Base-by-base conservation (phyloP, 2,329 filamentous ascomycete species). In the Exophiala sideris region DNA sequence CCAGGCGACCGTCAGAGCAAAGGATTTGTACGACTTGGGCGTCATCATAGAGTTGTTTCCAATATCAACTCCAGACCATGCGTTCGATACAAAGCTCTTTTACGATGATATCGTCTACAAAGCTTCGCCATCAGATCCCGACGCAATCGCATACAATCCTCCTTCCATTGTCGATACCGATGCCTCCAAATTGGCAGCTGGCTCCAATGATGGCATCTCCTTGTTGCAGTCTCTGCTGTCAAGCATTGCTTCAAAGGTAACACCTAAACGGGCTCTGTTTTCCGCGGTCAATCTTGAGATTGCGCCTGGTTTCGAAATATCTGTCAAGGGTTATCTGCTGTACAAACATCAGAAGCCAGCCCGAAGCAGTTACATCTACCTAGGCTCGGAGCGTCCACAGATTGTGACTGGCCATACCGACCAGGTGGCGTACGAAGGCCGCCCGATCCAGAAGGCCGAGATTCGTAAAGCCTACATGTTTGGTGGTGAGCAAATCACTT, bases 61-160 rank as follows among this genome's bases (percentile, higher is more conserved):
- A 0, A 92, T 99, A 53, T 88, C 87, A 4, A 77, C 74, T 20
- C 82, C 82, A 1, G 85, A 85, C 24, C 79, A 82, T 58, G 81
- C 80, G 33, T 99, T 99, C 66, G 87, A 96, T 61, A 77, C 89
- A 3, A 78, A 82, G 52, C 91, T 88, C 54, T 99, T 99, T 71
- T 99, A 96, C 70, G 89, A 97, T 87, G 91, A 96, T 67, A 94
- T 99, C 45, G 86, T 97, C 56, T 97, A 97, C 71, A 87, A 86
- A 54, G 81, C 76, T 3, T 75, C 88, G 33, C 83, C 88, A 3
- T 75, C 79, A 9, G 84, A 89, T 42, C 88, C 89, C 52, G 87
- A 87, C 60, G 84, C 82, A 3, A 79, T 82, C 9, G 73, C 77
- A 6, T 76, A 81, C 35, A 70, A 82, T 8, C 74, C 70, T 7